Base-by-base conservation (phyloP, 2,329 filamentous ascomycete species). In the Xylariaceae sp. region DNA sequence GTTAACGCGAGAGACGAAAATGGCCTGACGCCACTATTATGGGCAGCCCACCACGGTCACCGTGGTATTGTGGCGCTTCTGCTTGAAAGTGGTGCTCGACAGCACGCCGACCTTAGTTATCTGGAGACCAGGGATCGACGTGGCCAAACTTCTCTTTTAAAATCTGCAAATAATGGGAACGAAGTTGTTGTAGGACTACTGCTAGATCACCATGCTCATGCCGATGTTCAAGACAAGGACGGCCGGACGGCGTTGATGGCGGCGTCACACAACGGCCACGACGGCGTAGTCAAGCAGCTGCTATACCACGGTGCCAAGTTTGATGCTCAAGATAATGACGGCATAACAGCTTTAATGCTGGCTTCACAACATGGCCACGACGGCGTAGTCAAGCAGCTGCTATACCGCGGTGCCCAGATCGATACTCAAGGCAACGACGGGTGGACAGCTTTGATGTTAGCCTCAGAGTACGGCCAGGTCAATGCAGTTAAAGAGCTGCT, bases 11-110 rank as follows among this genome's bases (percentile, higher is more conserved):
- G 14, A 39, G 44, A 47, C 19, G 10, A 36, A 7, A 14, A 10
- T 39, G 35, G 35, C 40, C 35, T 47, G 17, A 46, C 39, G 17
- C 39, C 39, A 25, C 35, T 46, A n/a, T 21, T 8, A 27, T 38
- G 39, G 39, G 44, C 44, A 19, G 16, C 22, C 5, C 8, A 22
- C 20, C 14, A 22, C 6, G 39, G 44, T 22, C 22, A 47, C 21
- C 19, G 17, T 20, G 44, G 23, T 29, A 39, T 47, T n/a, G 35
- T 39, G 12, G 35, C 25, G 22, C 35, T 47, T 7, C 35, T 47
- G 5, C 27, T 47, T 27, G 11, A 39, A 35, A 42, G 21, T 3
- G 32, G 37, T 29, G 37, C 44, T 37, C 44, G 32, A 22, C 37
- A 38, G 29, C 6, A 39, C 27, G 17, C 16, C n/a, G n/a, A n/a